Conservation (phyloP, 768 basidiomycete species). For the Hypholoma fasciculare region DNA sequence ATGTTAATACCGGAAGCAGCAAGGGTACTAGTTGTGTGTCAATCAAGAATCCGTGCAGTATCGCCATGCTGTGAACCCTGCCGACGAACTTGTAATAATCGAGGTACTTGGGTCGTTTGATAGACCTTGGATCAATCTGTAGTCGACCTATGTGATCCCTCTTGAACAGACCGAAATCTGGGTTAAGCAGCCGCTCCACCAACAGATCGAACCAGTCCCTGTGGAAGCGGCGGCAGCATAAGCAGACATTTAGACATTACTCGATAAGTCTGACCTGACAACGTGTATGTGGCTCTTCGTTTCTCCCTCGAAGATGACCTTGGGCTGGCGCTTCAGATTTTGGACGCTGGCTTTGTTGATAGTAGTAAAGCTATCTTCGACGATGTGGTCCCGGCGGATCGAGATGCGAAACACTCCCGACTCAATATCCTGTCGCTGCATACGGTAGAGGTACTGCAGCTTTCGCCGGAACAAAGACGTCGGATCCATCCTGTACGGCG, state of each 20-base stretch:
- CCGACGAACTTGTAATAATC: constrained; percentile 83
- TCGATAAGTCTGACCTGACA: constrained; percentile 46
- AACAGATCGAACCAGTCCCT: constrained; percentile 87
- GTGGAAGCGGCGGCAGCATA: not conserved
- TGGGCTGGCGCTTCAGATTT: constrained; percentile 64
- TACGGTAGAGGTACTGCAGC: constrained; percentile 89
- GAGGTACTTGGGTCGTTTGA: constrained; percentile 67
- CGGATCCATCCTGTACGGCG: constrained; percentile 73
- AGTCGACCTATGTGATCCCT: constrained; percentile 70
- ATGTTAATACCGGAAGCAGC: constrained; percentile 19
- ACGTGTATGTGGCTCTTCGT: constrained; percentile 70
- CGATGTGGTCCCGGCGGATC: constrained; percentile 70
- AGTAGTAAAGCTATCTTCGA: constrained; percentile 83
- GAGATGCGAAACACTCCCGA: constrained; percentile 84
- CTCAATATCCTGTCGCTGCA: constrained; percentile 56
- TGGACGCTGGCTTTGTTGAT: constrained; percentile 72
- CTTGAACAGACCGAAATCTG: constrained; percentile 74
- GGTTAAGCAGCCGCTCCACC: constrained; percentile 76
- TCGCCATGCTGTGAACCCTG: constrained; percentile 65
- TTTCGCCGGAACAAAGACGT: constrained; percentile 88
- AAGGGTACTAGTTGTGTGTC: constrained; percentile 22
- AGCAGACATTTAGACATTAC: not conserved
- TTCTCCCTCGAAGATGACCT: constrained; percentile 74
- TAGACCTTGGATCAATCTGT: constrained; percentile 72
- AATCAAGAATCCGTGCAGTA: constrained; percentile 57